Evolutionary conservation across 2,329 filamentous ascomycete species (phyloP), one percentile per base, ranked within the genome.

Genomic region (Penicillium sp.): DNA sequence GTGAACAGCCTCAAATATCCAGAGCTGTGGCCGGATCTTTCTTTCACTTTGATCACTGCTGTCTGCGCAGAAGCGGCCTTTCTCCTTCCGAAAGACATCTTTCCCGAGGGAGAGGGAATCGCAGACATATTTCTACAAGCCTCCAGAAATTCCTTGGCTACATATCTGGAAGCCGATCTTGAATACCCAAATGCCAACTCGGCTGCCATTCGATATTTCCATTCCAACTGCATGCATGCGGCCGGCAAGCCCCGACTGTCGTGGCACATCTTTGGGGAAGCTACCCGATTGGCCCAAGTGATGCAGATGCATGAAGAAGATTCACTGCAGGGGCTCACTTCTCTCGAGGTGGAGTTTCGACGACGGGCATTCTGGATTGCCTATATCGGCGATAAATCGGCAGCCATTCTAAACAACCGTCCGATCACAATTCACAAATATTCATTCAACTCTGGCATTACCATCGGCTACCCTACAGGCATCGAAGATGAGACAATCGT

Each of bases 191-290:
- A 72, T 50, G 76, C 77, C 1, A 77, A 74, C 47, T 80, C 78
- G 4, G 71, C 80, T 27, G 70, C 73, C 2, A 77, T 79, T 19
- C 73, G 78, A 4, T 78, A 79, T 51, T 77, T 79, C 25, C 78
- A 80, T 50, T 80, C 78, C 15, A 79, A 78, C 54, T 78, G 77
- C 42, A 62, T 80, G 2, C 78, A 80, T 47, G 76, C 76, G 1
- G 68, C 75, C 0, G 78, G 77, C 0, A 78, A 77, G 41, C 76
- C 76, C 4, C 72, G 75, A 27, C 72, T 77, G 21, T 79, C 78
- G 5, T 80, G 78, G 76, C 76, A 79, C 48, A 76, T 80, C 1
- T 77, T 80, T 60, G 77, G 78, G 1, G 77, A 80, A 57, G 78
- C 77, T 1, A 74, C 73, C 4, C 68, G 77, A 2, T 70, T 80